Evolutionary conservation across 768 basidiomycete species (phyloP), one percentile per base, ranked within the genome.

Genomic region (Mycena epipterygia): DNA sequence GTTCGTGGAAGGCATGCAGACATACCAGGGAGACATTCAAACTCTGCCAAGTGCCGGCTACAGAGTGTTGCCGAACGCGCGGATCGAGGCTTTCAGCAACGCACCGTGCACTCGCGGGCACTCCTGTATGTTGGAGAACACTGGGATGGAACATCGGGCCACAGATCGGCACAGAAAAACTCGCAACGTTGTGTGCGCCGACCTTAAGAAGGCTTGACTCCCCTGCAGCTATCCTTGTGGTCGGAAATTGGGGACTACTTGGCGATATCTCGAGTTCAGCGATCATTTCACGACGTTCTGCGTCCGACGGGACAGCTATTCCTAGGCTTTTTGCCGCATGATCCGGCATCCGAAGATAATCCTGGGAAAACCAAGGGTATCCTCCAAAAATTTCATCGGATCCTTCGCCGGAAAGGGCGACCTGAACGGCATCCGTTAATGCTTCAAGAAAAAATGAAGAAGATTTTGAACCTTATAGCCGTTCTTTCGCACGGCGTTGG

Each of bases 381-480:
- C 66, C 58, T n/a, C n/a, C 62, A 25, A 67, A 64, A 6, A 63
- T 37, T 21, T 67, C 66, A 19, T 67, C 66, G 0, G 59, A 59
- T 13, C 65, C 70, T 23, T 72, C 64, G 12, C 66, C 66, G 5
- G 42, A 44, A 2, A 44, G 42, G 6, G 13, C 42, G 21, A 44
- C 42, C 42, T 44, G 12, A 39, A n/a, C n/a, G 9, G 37, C 16
- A 39, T 16, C 16, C 8, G 16, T 39, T 16, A 39, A 29, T 29
- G 48, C 5, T 7, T 21, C 25, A 49, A 4, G 5, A 5, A 27
- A 16, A 13, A 49, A 49, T 12, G 25, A 49, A 14, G 17, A 3
- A 52, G 7, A 33, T 14, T 44, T 23, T 25, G 46, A 62, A 70
- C 73, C 64, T 74, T 75, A 59, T 42, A 76, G 5, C 75, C 75